Percentiles rank a stretch among this genome's conserved stretches.
These are phyloP conservation scores for Boletus fagicola DNA, from an alignment of 768 basidiomycete genomes.

Conservation along the genomic window DNA sequence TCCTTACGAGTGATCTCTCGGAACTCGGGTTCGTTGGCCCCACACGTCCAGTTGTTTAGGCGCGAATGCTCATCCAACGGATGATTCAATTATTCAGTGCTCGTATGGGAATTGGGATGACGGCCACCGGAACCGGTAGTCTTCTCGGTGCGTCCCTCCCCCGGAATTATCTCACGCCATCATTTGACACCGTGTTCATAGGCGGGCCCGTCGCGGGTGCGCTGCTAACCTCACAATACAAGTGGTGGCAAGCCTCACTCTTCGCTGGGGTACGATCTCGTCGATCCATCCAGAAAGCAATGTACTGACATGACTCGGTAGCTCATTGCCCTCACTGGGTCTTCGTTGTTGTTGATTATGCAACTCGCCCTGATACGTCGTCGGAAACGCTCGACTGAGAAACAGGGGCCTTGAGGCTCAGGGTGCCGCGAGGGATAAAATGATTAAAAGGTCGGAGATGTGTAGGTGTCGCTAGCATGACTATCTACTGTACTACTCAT, in stretches of 20 bases:
- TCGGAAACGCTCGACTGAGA: neutral
- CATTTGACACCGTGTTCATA: constrained; percentile 5
- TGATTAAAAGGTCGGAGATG: neutral
- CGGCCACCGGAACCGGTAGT: constrained; percentile 15
- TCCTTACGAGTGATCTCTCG: constrained; percentile 43
- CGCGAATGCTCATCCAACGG: neutral
- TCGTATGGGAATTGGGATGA: constrained; percentile 26
- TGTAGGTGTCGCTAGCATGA: neutral
- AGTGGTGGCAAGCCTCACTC: constrained; percentile 56
- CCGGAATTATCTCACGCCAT: neutral
- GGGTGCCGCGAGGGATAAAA: neutral
- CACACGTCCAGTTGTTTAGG: neutral
- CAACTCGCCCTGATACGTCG: constrained; percentile 7
- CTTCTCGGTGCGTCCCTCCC: constrained; percentile 20
- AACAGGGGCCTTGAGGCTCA: neutral
- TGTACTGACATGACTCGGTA: constrained; percentile 1
- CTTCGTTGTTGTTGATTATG: constrained; percentile 6
- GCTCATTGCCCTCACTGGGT: constrained; percentile 12
- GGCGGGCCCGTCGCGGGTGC: constrained; percentile 58
- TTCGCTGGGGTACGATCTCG: constrained; percentile 43
- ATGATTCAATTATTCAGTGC: constrained; percentile 11
- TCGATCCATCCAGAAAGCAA: neutral
- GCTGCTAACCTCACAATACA: constrained; percentile 46
- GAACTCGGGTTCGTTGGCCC: constrained; percentile 49
- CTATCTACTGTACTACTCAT: neutral